These are phyloP conservation scores for Atkinsonella hypoxylon DNA, from an alignment of 2,329 filamentous ascomycete species.

Conservation along the genomic window DNA sequence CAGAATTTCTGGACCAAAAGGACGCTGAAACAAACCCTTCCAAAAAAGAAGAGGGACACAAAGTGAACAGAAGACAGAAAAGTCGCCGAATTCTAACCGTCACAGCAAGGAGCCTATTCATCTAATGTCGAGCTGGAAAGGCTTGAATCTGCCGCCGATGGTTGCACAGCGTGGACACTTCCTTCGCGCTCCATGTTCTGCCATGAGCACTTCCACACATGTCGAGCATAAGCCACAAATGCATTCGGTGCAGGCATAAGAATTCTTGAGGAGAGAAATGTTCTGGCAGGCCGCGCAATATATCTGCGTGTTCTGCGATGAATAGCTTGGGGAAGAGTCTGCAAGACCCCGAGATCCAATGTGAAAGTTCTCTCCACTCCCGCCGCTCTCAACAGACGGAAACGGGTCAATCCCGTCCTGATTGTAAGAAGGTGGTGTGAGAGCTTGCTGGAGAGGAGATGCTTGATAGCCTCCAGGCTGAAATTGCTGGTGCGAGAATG, in stretches of 20 bases:
- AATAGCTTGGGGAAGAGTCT: slow-evolving; percentile 62
- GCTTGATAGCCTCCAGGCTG: slow-evolving; percentile 63
- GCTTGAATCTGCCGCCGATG: slow-evolving; percentile 70
- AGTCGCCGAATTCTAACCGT: slow-evolving; percentile 3
- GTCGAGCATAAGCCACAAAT: slow-evolving; percentile 85
- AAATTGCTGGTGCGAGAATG: slow-evolving; percentile 49
- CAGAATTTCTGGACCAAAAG: neutral
- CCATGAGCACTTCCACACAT: slow-evolving; percentile 72
- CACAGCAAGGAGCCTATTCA: slow-evolving; percentile 5
- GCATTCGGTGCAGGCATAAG: slow-evolving; percentile 91
- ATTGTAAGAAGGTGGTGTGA: slow-evolving; percentile 69
- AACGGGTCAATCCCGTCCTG: slow-evolving; percentile 65
- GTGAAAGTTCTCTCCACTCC: slow-evolving; percentile 61
- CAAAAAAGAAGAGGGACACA: neutral
- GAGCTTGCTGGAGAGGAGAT: slow-evolving; percentile 78
- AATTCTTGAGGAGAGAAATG: slow-evolving; percentile 65
- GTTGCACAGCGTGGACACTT: slow-evolving; percentile 72
- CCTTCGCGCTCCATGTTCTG: slow-evolving; percentile 61
- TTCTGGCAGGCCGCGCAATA: slow-evolving; percentile 84
- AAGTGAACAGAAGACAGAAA: neutral
- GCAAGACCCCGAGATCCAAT: slow-evolving; percentile 53
- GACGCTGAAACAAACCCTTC: neutral
- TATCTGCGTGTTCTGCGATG: slow-evolving; percentile 69
- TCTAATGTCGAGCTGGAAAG: slow-evolving; percentile 67
- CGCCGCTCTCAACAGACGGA: slow-evolving; percentile 73